Conservation (phyloP, 2,329 filamentous ascomycete species). For the Colletotrichum melonis region DNA sequence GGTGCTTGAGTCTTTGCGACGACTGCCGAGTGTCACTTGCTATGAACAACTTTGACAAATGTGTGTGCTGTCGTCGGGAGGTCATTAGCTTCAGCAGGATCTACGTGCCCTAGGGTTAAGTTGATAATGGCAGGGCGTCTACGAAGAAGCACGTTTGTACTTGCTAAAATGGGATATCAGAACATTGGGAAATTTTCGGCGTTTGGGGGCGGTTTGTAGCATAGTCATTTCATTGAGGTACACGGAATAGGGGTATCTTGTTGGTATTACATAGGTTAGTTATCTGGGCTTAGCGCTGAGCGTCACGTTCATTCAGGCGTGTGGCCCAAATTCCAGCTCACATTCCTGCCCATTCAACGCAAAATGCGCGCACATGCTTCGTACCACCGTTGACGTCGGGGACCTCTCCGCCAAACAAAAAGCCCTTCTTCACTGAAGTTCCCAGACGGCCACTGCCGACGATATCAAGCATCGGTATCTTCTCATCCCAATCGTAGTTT, state of each 20-base stretch:
- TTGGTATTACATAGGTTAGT: neutral
- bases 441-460: slow-evolving; percentile 88
- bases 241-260: slow-evolving; percentile 14
- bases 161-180: neutral
- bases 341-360: slow-evolving; percentile 95
- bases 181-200: neutral
- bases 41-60: slow-evolving; percentile 97
- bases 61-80: slow-evolving; percentile 91
- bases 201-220: neutral
- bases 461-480: slow-evolving; percentile 85
- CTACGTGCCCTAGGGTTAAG: slow-evolving; percentile 74
- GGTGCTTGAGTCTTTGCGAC: slow-evolving; percentile 93
- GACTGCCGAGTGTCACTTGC: slow-evolving; percentile 93
- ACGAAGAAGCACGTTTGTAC: neutral
- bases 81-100: slow-evolving; percentile 91
- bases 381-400: slow-evolving; percentile 45
- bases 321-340: slow-evolving; percentile 50
- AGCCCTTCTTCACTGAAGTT: slow-evolving; percentile 96
- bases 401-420: slow-evolving; percentile 81
- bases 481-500: slow-evolving; percentile 87
- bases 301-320: neutral
- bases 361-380: slow-evolving; percentile 75
- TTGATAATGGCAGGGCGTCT: neutral
- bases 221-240: neutral
- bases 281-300: neutral